Evolutionary conservation across 2,329 filamentous ascomycete species (phyloP), one percentile per base, ranked within the genome.

Genomic region (Lomentospora prolificans): DNA sequence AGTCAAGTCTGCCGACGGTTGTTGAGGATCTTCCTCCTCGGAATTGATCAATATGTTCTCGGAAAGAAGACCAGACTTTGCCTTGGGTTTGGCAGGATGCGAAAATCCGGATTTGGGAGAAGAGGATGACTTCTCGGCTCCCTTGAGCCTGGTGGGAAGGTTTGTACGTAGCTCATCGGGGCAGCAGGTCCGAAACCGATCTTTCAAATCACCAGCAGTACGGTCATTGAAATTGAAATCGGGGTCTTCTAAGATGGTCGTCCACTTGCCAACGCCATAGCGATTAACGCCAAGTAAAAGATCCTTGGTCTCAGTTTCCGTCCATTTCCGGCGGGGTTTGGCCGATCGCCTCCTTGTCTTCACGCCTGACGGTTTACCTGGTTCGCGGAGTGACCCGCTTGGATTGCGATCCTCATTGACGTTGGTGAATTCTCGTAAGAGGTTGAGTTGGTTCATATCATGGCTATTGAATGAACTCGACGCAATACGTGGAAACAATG

Each of bases 261-360:
- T 84, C 82, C 82, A 86, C 61, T 80, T 82, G 36, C 82, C 83
- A 7, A 86, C 78, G 1, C 83, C 83, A 62, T 86, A 76, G 30
- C 79, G 78, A 61, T 76, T 76, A 27, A 85, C 82, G 0, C 82
- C 82, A 2, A 83, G 69, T 12, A 86, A 66, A 7, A 86, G 70
- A 60, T 83, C 75, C 53, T 79, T 82, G 1, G 82, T 86, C 65
- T 86, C 82, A 57, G 82, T 77, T 58, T 85, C 80, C 0, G 80
- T 79, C 82, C 82, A 86, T 61, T 83, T 84, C 54, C 77, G 74
- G 57, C 82, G 73, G 1, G 79, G 76, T 61, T 82, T 84, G 5
- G 76, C 75, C 9, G 78, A 76, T 44, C 78, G 75, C 61, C 79
- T 74, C 62, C 79, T 79, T 8, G 69, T 67, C 62, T 77, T 80